phyloP scores from a whole-genome alignment of 2,329 filamentous ascomycete genomes.

The Diaporthe citrichinensis region DNA sequence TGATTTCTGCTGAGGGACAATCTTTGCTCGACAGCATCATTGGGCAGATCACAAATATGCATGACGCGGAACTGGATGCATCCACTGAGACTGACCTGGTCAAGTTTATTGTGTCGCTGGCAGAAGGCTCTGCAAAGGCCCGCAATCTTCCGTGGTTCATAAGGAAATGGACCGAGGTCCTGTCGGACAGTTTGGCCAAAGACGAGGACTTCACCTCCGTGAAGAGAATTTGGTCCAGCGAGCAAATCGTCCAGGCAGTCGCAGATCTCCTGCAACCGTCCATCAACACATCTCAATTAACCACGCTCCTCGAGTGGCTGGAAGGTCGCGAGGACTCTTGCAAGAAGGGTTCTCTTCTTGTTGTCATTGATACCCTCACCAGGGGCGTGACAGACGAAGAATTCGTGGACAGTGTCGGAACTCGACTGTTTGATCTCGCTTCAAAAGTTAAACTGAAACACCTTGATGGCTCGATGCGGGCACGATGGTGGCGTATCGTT shows the following conservation, averaged over 20 bases:
- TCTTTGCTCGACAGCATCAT: conserved; percentile 58
- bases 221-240: conserved; percentile 48
- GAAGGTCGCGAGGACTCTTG: conserved; percentile 49
- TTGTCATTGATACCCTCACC: conserved; percentile 60
- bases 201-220: conserved; percentile 36
- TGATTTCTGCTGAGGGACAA: conserved; percentile 54
- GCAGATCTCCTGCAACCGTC: conserved; percentile 56
- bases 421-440: conserved; percentile 55
- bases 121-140: conserved; percentile 59
- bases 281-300: conserved; percentile 60
- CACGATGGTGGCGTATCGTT: conserved; percentile 46
- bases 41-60: conserved; percentile 49
- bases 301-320: conserved; percentile 60
- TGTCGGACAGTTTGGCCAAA: conserved; percentile 52
- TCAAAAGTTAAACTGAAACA: conserved; percentile 40
- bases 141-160: conserved; percentile 62
- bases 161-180: conserved; percentile 61
- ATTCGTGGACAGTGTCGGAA: conserved; percentile 58
- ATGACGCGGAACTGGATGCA: conserved; percentile 39
- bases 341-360: conserved; percentile 52
- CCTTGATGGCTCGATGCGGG: conserved; percentile 25
- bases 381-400: conserved; percentile 58
- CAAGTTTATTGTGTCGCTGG: conserved; percentile 58
- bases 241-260: conserved; percentile 45
- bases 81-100: conserved; percentile 39